Base-by-base conservation (phyloP, 2,329 filamentous ascomycete species). In the Trichothecium sympodiale region DNA sequence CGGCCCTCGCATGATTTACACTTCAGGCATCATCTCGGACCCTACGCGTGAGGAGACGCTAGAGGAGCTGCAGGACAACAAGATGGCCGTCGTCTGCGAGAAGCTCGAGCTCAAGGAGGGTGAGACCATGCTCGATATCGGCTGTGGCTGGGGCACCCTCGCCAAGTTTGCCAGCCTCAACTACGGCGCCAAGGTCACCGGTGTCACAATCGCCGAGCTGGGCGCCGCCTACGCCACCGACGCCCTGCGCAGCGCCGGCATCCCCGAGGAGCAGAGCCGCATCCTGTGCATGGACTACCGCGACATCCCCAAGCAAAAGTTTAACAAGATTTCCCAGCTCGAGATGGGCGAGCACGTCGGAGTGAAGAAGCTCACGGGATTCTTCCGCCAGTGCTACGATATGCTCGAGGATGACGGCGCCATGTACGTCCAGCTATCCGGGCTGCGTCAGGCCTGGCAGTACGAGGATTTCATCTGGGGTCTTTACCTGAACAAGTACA, bases 281-380 rank as follows among this genome's bases (percentile, higher is more conserved):
- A 88, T 96, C 54, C 68, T 94, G 43, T 96, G 91, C 74, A 84
- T 88, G 75, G 91, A 96, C 61, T 98, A 96, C 70, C 86, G 91
- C 53, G 91, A 96, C 54, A 87, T 91, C 46, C 84, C 86, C 18
- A 65, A 81, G 49, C 50, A 50, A 34, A 47, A 53, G 38, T 96
- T 89, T 70, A 77, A 93, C 64, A 94, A 94, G 69, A 95, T 96
- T 54, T 94, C 88, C 49, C 94, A 87, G 61, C 77, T 96, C 37
- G 91, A 98, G 64, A 96, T 96, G 91, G 89, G 86, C 37, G 91
- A 96, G 70, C 91, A 98, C 65, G 91, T 96, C 49, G 91, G 91
- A 65, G 83, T 96, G 42, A 83, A 87, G 46, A 83, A 94, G 64
- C 82, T 96, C 54, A 66, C 69, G 39, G 63, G 65, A 43, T 96